Base-by-base conservation (phyloP, 345 rosid genomes). In the Euphorbia tirucalli region DNA sequence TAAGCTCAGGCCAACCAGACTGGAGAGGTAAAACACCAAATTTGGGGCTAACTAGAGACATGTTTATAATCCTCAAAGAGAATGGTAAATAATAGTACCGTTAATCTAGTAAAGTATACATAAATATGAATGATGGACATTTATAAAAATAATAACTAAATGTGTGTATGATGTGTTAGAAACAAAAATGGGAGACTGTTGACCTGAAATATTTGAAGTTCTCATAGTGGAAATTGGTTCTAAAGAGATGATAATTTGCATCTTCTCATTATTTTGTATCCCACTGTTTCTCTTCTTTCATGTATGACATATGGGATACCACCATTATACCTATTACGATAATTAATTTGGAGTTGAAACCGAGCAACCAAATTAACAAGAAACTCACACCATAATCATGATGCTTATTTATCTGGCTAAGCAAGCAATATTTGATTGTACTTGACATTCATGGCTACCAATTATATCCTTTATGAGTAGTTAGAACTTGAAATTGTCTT, bases 11-110 rank as follows among this genome's bases (percentile, higher is more conserved):
- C 1, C 57, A 49, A 41, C 19, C 25, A 73, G 52, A 70, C 77
- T 67, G 10, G 44, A 63, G 48, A 64, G 77, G 71, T 78, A 78
- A 73, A 69, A 37, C 43, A 58, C 25, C 52, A 2, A 32, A 22
- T 61, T 21, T 46, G 71, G 24, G 58, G 41, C 41, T n/a, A 70
- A 43, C 43, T 70, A 56, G 56, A 63, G 74, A 75, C 21, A 28
- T 64, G 74, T 63, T 75, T 56, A 70, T 64, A 75, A 37, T 31
- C 25, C 31, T 58, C 28, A 11, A 54, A 7, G 49, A 54, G 59
- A 64, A 31, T 61, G 78, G 73, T 50, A 64, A 24, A 64, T 31
- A 54, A 62, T 61, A 27, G n/a, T 15, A 68, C n/a, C 10, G 9
- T 24, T 37, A 62, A 49, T 52, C 69, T 68, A 63, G 73, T 21